Evolutionary conservation across 169 alveolate genomes (phyloP), one percentile per base, ranked within the genome.

Genomic region (Plasmodium gallinaceum): DNA sequence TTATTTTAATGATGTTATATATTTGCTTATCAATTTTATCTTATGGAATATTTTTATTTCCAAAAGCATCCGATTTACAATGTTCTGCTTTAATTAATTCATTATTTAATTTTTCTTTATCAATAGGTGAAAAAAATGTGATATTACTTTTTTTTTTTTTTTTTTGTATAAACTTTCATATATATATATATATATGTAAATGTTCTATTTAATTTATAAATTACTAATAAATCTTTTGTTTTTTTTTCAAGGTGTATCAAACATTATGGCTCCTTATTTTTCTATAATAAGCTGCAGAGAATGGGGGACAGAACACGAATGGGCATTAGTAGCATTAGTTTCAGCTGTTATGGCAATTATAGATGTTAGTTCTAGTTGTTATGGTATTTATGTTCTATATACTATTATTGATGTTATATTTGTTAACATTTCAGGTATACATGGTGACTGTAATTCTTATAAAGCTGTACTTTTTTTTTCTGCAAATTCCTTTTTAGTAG

Each of bases 281-380:
- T 57, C 80, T 61, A 60, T 90, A 7, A 72, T 90, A 62, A 68
- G 93, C 43, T 78, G 88, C 16, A 45, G 88, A 68, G 83, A 74
- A 26, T 78, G 92, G 74, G 91, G 95, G 4, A 94, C 96, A 10
- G 96, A 94, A 64, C 74, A 60, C 16, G 96, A 92, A 62, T 94
- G 96, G 96, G 74, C 85, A 20, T 22, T 69, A 46, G 93, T 93
- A 12, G 90, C 94, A 7, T 32, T 73, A 12, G 80, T 92, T 26
- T 86, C 96, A 52, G 93, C 91, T 8, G 88, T 94, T 46, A 76
- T 94, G 88, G 94, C 89, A 20, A 88, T 94, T 32, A 71, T 94
- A 9, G 96, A 94, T 58, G 80, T 92, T 16, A 43, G 64, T 32
- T 83, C 93, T 46, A 91, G 95, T 52, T 68, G 60, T 58, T 74